Evolutionary conservation across 176 grass and related monocot species (phyloP), one percentile per base, ranked within the genome.

Genomic region (Eremochloa ophiuroides): DNA sequence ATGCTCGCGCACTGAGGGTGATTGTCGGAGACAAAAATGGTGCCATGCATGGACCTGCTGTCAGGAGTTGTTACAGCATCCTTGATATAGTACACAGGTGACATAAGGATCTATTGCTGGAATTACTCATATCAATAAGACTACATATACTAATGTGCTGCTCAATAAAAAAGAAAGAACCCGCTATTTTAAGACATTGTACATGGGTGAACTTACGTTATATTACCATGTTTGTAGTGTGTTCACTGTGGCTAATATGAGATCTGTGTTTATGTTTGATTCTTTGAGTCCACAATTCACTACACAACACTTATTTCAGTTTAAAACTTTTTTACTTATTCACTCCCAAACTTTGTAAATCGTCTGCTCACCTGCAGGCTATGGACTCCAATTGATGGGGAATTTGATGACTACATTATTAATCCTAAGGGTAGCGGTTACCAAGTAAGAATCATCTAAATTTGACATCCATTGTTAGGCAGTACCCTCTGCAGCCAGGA

Each of bases 351-450:
- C 42, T 83, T 71, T 28, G 33, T 77, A 44, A 77, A 75, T 55
- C 83, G 26, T 78, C 61, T 56, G 16, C 51, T 80, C 33, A 48
- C 61, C 53, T 85, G 64, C 89, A 98, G 95, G 84, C 78, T 98
- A 71, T 98, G 95, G 92, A 93, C 88, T 82, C 92, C 95, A 79
- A 91, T 98, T 64, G 95, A 94, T 89, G 92, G 95, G 66, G 92
- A 98, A 68, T 98, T 98, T 69, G 95, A 98, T 93, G 95, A 98
- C 65, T 98, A 98, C 83, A 89, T 98, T 74, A 83, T 98, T 39
- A 98, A 98, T 77, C 95, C 95, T 73, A 98, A 98, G 90, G 88
- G 88, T 74, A 98, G 95, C 34, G 95, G 95, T 82, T 98, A 98
- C 82, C 95, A 93, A 91, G 95, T 98, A 94, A 85, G 78, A 85